These are phyloP conservation scores for Phytophthora cryptogea DNA, from an alignment of 352 stramenopile genomes.

Conservation along the genomic window DNA sequence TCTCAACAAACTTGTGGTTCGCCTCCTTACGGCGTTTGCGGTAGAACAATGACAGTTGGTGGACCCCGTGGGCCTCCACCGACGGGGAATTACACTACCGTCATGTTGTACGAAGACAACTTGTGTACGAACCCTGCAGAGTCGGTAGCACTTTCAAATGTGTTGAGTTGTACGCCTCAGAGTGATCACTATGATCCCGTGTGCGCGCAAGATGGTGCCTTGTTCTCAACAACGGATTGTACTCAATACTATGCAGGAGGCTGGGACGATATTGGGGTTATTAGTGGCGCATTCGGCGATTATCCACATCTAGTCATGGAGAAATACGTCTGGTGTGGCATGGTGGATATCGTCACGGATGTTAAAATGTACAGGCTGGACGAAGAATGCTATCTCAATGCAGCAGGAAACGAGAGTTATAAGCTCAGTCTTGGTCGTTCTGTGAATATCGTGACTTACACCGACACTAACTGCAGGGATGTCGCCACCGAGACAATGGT, in stretches of 20 bases:
- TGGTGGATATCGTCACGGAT: neutral
- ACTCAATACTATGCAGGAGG: constrained; percentile 5
- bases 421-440: constrained; percentile 4
- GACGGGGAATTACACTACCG: neutral
- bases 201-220: neutral
- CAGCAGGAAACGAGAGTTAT: constrained; percentile 1
- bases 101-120: constrained; percentile 1
- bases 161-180: constrained; percentile 6
- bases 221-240: constrained; percentile 1
- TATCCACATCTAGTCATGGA: constrained; percentile 7
- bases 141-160: neutral
- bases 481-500: neutral
- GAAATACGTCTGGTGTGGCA: neutral
- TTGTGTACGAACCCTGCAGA: neutral
- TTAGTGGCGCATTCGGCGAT: neutral
- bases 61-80: neutral
- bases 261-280: constrained; percentile 6
- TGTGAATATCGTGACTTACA: constrained; percentile 6
- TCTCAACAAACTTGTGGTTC: neutral
- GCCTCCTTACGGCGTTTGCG: neutral
- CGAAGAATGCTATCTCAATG: constrained; percentile 5
- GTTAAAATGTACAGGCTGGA: constrained; percentile 4
- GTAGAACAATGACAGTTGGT: neutral
- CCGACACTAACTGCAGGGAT: neutral
- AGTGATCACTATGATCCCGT: constrained; percentile 6